Evolutionary conservation across 768 basidiomycete species (phyloP).

Genomic region (Fomitopsis serialis): DNA sequence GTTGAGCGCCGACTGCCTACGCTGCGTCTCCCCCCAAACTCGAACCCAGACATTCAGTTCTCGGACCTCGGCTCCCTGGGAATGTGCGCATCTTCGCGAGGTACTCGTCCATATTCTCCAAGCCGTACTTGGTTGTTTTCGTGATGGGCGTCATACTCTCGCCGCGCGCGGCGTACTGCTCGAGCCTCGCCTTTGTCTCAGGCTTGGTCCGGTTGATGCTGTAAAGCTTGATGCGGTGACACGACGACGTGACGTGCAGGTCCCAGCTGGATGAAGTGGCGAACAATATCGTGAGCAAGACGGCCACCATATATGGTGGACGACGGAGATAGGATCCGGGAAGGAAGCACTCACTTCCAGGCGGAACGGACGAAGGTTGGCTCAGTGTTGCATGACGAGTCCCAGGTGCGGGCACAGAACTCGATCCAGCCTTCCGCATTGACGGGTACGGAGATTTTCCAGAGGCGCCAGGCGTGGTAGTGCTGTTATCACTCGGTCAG

Average conservation of each 20-base stretch:
- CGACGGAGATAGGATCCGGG: neutral
- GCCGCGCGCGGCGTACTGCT: constrained; percentile 33
- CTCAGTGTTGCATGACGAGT: constrained; percentile 53
- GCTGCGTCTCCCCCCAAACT: neutral
- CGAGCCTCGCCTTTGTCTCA: constrained; percentile 38
- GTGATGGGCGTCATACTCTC: constrained; percentile 37
- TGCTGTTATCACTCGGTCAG: constrained; percentile 33
- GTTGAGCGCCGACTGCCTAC: neutral
- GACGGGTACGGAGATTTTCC: constrained; percentile 46
- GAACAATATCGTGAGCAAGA: neutral
- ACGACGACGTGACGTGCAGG: constrained; percentile 48
- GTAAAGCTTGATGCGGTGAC: constrained; percentile 49
- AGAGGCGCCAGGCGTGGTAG: constrained; percentile 50
- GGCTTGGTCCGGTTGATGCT: constrained; percentile 41
- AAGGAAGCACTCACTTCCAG: constrained; percentile 39
- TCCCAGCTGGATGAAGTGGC: constrained; percentile 34
- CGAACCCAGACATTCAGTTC: neutral
- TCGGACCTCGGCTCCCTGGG: constrained; percentile 15
- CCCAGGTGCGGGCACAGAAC: constrained; percentile 51
- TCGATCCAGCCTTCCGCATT: constrained; percentile 55
- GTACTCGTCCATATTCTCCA: constrained; percentile 21
- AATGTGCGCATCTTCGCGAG: constrained; percentile 11
- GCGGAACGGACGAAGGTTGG: constrained; percentile 50
- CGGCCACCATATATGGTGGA: too few species aligned
- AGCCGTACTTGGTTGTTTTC: constrained; percentile 28